Conservation (phyloP, 2,329 filamentous ascomycete genomes). For the Ascochyta rabiei region DNA sequence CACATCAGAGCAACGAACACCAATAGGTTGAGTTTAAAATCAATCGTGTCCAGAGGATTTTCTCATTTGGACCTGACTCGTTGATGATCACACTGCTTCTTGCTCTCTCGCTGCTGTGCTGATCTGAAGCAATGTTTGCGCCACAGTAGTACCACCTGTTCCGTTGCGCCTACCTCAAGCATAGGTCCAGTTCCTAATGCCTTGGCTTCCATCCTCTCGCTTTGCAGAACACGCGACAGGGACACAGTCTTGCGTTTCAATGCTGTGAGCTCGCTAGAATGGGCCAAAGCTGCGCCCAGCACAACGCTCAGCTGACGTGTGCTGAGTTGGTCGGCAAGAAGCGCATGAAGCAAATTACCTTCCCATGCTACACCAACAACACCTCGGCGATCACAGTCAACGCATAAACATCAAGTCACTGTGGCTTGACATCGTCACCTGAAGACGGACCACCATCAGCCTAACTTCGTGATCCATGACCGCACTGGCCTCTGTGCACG, state of each 20-base stretch:
- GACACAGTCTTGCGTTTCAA: background rate
- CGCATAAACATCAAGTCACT: conserved; percentile 12
- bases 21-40: background rate
- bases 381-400: conserved; percentile 13
- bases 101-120: too few relatives aligned
- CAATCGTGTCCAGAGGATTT: background rate
- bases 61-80: too few relatives aligned
- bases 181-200: background rate
- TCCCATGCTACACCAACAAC: conserved; percentile 5
- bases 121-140: too few relatives aligned
- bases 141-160: background rate
- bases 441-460: conserved; percentile 19
- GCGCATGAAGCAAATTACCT: conserved; percentile 10
- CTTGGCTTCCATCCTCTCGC: background rate
- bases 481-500: conserved; percentile 26
- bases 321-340: background rate
- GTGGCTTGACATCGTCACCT: conserved; percentile 21
- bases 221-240: background rate
- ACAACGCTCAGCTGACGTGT: background rate
- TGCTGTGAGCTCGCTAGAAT: background rate
- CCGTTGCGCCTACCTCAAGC: background rate
- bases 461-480: conserved; percentile 12
- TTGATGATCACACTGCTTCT: too few relatives aligned
- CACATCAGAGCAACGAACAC: too few relatives aligned
- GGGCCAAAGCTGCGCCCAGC: background rate